A percentile compares a stretch with the other conserved stretches of the same genome.
Evolutionary conservation across 805 yeast genomes (phyloP).

Genomic region (Yamadazyma insecticola): DNA sequence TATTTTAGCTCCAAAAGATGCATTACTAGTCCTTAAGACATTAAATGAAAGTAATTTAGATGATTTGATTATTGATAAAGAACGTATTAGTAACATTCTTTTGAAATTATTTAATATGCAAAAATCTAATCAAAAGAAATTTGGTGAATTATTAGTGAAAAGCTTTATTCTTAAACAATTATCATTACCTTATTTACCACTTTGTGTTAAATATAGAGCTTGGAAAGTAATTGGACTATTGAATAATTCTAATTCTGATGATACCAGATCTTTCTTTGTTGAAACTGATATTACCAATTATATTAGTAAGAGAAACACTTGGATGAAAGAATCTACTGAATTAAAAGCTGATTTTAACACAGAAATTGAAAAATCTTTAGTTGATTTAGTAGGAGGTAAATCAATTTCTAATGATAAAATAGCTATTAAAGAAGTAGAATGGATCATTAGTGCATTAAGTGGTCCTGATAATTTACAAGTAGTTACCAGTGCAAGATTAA

Average conservation of each 20-base stretch:
- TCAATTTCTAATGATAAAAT: constrained; percentile 51
- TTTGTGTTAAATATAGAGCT: constrained; percentile 46
- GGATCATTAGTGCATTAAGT: constrained; percentile 48
- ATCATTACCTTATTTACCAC: constrained; percentile 24
- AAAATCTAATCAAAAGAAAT: constrained; percentile 44
- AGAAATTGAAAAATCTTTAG: constrained; percentile 53
- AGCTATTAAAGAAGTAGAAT: constrained; percentile 48
- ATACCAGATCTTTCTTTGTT: constrained; percentile 27
- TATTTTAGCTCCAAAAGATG: constrained; percentile 63
- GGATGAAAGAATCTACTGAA: constrained; percentile 39
- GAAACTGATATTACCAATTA: constrained; percentile 26
- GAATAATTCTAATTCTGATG: constrained; percentile 18
- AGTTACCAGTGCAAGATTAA: constrained; percentile 47
- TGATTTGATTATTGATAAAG: constrained; percentile 26
- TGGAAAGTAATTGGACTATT: constrained; percentile 24
- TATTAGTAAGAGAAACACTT: constrained; percentile 36
- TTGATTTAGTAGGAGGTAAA: constrained; percentile 51
- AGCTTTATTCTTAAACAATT: constrained; percentile 73
- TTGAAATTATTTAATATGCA: constrained; percentile 37
- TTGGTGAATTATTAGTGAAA: constrained; percentile 49
- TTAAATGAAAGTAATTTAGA: constrained; percentile 12
- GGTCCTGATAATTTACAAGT: constrained; percentile 37
- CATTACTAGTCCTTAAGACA: constrained; percentile 18
- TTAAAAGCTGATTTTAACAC: constrained; percentile 45
- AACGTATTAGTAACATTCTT: constrained; percentile 19